Evolutionary conservation across 2,329 filamentous ascomycete species (phyloP), one percentile per base, ranked within the genome.

Genomic region (Parastagonospora avenae): DNA sequence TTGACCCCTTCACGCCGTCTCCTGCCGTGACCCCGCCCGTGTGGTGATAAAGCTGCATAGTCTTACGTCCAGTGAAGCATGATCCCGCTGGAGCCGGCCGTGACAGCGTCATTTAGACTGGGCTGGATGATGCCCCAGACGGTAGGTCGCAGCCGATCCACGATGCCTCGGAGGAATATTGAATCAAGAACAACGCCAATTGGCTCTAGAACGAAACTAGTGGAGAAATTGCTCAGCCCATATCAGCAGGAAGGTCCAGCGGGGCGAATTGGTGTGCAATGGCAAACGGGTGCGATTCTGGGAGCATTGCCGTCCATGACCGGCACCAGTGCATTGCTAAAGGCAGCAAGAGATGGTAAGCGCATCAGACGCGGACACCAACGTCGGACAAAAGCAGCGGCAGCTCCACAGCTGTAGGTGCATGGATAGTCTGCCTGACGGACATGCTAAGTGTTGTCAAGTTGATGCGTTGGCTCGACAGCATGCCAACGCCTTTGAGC

Each of bases 381-480:
- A 62, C 47, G 58, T 43, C 45, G 59, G 52, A 60, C 59, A 70
- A 72, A 72, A 73, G 68, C 67, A 70, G 66, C 68, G 65, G 54
- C 55, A 57, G 63, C 16, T 58, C 60, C 60, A 66, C 55, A 49
- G 55, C 59, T 66, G 68, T 71, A 72, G 55, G 65, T 72, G 66
- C 71, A 73, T 70, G 70, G 71, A 63, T 73, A 65, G 67, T 64
- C 64, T 69, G 68, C 63, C 65, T 68, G 63, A 67, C 60, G 63
- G 64, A 59, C 66, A 66, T 69, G 70, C 69, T 72, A 72, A 68
- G 70, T 72, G 71, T 67, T 74, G 71, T 74, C 71, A 72, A 68
- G 57, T 66, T 74, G 70, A 73, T 73, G 71, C 70, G 71, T 63
- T 74, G 71, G 70, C 70, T 73, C 70, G 69, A 71, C 67, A 70